Percentiles rank a stretch among this genome's conserved stretches.
These are phyloP conservation scores for Rhizoclosmatium sp. DNA, from an alignment of 192 early-diverging fungal species.

Conservation along the genomic window DNA sequence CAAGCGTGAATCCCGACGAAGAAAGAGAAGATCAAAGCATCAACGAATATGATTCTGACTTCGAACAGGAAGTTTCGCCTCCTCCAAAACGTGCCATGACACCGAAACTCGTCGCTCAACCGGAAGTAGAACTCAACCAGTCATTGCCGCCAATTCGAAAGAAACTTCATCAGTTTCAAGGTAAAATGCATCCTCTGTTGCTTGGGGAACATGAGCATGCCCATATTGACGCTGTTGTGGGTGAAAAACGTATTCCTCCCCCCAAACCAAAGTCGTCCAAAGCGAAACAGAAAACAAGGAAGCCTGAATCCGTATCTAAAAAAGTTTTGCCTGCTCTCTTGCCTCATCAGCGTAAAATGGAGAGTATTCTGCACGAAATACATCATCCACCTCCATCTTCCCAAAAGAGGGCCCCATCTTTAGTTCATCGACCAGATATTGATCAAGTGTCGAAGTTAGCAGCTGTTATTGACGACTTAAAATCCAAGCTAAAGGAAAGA, in stretches of 20 bases:
- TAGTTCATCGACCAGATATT: neutral
- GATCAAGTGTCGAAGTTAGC: neutral
- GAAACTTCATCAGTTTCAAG: constrained; percentile 7
- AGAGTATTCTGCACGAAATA: neutral
- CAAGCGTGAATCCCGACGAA: neutral
- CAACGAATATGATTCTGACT: constrained; percentile 13
- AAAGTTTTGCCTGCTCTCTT: neutral
- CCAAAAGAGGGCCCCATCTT: neutral
- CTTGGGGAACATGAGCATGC: neutral
- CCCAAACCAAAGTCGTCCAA: neutral
- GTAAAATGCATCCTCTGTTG: constrained; percentile 22
- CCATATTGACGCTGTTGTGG: neutral
- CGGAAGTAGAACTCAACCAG: neutral
- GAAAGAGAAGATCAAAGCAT: neutral
- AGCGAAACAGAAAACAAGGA: neutral
- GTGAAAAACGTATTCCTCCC: neutral
- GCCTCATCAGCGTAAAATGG: neutral
- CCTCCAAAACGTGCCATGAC: neutral
- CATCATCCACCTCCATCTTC: neutral
- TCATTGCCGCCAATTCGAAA: neutral
- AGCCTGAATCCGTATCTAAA: neutral
- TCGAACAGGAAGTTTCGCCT: neutral
- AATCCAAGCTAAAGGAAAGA: constrained; percentile 6
- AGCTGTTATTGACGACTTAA: constrained; percentile 17
- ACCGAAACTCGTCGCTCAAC: neutral